These are phyloP conservation scores for Fusarium globosum DNA, from an alignment of 2,329 filamentous ascomycete species.

Conservation along the genomic window DNA sequence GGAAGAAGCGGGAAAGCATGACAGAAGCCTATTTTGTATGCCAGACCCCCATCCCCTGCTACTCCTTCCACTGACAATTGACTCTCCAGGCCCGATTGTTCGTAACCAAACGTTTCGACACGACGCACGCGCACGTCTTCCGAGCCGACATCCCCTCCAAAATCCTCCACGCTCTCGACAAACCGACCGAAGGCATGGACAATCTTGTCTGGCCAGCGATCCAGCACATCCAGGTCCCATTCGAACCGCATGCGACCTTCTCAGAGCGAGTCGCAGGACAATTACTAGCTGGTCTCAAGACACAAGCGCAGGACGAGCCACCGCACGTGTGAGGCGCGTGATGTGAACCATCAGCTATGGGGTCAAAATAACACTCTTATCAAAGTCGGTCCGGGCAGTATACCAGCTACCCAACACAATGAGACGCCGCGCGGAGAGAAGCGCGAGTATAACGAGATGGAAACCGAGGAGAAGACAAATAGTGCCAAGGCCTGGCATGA, in stretches of 20 bases:
- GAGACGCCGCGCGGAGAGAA: accelerated
- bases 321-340: too few relatives aligned
- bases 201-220: background rate
- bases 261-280: background rate
- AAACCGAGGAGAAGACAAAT: background rate
- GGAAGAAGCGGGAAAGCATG: accelerated
- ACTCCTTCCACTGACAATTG: background rate
- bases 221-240: background rate
- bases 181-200: background rate
- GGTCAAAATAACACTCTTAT: too few relatives aligned
- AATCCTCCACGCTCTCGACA: background rate
- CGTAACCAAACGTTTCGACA: background rate
- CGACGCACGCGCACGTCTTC: accelerated
- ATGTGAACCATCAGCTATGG: too few relatives aligned
- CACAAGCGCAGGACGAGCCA: background rate
- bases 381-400: too few relatives aligned
- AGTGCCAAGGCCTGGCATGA: background rate
- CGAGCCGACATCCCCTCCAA: background rate
- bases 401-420: too few relatives aligned
- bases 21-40: background rate
- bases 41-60: accelerated
- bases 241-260: background rate
- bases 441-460: too few relatives aligned
- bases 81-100: background rate
- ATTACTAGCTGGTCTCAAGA: background rate